Conservation (phyloP, 768 basidiomycete species). For the Rhodotorula diobovata region DNA sequence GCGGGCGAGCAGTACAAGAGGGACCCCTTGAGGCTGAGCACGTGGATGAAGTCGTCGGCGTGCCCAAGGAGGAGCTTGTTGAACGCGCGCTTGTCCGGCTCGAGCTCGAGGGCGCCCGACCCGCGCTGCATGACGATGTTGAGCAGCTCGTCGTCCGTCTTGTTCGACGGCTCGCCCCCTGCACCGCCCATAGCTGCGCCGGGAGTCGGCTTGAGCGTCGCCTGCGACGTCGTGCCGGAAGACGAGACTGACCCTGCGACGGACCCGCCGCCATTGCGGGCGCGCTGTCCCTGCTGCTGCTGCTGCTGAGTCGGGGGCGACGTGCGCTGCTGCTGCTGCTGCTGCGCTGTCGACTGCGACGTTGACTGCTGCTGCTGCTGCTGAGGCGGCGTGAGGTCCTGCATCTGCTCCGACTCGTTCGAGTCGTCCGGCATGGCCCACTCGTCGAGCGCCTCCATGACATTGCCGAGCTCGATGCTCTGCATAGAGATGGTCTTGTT, state of each 20-base stretch:
- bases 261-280: neutral
- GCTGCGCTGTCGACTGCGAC: neutral
- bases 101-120: constrained; percentile 34
- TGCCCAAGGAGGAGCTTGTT: constrained; percentile 51
- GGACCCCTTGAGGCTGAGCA: constrained; percentile 82
- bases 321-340: too few species aligned
- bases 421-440: constrained; percentile 13
- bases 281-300: neutral
- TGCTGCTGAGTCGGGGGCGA: neutral
- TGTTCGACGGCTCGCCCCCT: constrained; percentile 10
- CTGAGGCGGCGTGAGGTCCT: neutral
- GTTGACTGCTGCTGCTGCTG: neutral
- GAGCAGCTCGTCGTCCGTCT: constrained; percentile 21
- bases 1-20: constrained; percentile 90
- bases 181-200: constrained; percentile 18
- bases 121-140: constrained; percentile 3
- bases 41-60: constrained; percentile 72
- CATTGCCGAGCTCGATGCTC: constrained; percentile 10
- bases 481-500: constrained; percentile 30
- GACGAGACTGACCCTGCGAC: neutral
- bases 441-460: neutral
- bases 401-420: neutral
- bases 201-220: neutral
- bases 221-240: neutral
- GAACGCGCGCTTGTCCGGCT: constrained; percentile 48